A percentile compares a stretch with the other conserved stretches of the same genome.
Evolutionary conservation across 2,329 filamentous ascomycete species (phyloP).

Genomic region (Epichloe scottii): DNA sequence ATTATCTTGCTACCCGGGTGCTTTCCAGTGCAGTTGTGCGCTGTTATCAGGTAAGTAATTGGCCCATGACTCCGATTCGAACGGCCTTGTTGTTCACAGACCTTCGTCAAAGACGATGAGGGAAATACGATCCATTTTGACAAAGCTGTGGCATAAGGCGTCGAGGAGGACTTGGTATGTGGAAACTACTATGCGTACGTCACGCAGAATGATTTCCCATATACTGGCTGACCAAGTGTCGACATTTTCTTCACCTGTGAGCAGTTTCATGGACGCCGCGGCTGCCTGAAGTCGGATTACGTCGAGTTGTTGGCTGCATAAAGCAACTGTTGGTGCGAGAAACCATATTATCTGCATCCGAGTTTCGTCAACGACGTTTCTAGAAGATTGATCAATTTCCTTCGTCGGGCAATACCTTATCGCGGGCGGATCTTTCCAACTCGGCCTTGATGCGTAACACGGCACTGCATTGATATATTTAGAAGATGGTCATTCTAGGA

Average conservation of each 20-base stretch:
- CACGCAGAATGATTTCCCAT: conserved; percentile 55
- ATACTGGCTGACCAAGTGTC: conserved; percentile 58
- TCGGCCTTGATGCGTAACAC: conserved; percentile 55
- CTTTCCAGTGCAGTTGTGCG: conserved; percentile 58
- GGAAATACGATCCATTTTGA: conserved; percentile 48
- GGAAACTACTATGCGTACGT: conserved; percentile 61
- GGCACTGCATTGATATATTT: conserved; percentile 32
- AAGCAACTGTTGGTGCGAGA: conserved; percentile 53
- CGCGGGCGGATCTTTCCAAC: conserved; percentile 37
- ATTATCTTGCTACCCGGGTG: conserved; percentile 61
- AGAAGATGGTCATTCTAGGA: not conserved
- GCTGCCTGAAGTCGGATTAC: conserved; percentile 49
- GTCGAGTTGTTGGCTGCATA: conserved; percentile 53
- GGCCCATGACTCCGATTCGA: not conserved
- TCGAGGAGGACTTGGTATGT: conserved; percentile 66
- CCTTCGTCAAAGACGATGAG: conserved; percentile 79
- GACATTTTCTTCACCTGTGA: conserved; percentile 57
- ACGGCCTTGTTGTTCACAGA: conserved; percentile 17
- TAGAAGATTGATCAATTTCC: not conserved
- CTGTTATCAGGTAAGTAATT: conserved; percentile 26
- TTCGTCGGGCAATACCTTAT: conserved; percentile 35
- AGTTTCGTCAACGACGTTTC: not conserved
- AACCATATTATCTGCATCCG: conserved; percentile 51
- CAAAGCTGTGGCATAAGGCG: conserved; percentile 62
- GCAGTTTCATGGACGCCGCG: conserved; percentile 43